Percentiles rank a stretch among this genome's conserved stretches.
These are phyloP conservation scores for Aspergillus latus DNA, from an alignment of 2,329 filamentous ascomycete species.

Conservation along the genomic window DNA sequence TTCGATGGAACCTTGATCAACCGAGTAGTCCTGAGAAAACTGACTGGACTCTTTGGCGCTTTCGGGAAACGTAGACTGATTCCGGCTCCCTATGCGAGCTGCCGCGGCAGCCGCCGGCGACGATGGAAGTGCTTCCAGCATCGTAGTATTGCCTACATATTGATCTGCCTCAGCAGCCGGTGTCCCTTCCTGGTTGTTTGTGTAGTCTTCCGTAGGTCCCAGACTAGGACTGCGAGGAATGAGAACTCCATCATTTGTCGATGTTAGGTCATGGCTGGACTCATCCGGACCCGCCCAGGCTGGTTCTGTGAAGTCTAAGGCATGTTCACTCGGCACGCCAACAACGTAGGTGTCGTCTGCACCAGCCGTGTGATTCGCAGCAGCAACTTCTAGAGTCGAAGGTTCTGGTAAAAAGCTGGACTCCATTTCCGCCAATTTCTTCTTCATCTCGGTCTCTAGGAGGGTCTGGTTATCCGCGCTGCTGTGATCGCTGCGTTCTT, in stretches of 20 bases:
- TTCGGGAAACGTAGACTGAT: conserved; percentile 34
- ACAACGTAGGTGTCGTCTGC: conserved; percentile 48
- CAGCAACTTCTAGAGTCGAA: conserved; percentile 43
- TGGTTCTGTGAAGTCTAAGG: conserved; percentile 25
- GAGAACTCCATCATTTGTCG: conserved; percentile 20
- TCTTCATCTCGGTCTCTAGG: conserved; percentile 59
- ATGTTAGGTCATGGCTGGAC: conserved; percentile 20
- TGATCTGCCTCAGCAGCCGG: conserved; percentile 21
- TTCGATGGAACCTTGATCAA: conserved; percentile 23
- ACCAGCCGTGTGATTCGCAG: conserved; percentile 29
- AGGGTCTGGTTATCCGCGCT: conserved; percentile 42
- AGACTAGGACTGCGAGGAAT: conserved; percentile 22
- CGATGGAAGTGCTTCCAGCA: conserved; percentile 44
- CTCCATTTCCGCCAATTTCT: conserved; percentile 61
- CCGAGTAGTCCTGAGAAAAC: conserved; percentile 23
- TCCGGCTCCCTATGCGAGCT: conserved; percentile 41
- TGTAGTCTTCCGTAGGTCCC: conserved; percentile 18
- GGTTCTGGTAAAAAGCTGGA: conserved; percentile 63
- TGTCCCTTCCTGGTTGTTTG: conserved; percentile 22
- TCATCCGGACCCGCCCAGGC: conserved; percentile 29
- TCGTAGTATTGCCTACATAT: conserved; percentile 35
- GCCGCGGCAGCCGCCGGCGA: conserved; percentile 48
- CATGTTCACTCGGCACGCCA: conserved; percentile 33
- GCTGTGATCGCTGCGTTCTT: conserved; percentile 34
- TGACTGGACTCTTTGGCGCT: conserved; percentile 23